Percentiles rank a stretch among this genome's conserved stretches.
Evolutionary conservation across 2,329 filamentous ascomycete genomes (phyloP).

Genomic region (Rugonectria rugulosa): DNA sequence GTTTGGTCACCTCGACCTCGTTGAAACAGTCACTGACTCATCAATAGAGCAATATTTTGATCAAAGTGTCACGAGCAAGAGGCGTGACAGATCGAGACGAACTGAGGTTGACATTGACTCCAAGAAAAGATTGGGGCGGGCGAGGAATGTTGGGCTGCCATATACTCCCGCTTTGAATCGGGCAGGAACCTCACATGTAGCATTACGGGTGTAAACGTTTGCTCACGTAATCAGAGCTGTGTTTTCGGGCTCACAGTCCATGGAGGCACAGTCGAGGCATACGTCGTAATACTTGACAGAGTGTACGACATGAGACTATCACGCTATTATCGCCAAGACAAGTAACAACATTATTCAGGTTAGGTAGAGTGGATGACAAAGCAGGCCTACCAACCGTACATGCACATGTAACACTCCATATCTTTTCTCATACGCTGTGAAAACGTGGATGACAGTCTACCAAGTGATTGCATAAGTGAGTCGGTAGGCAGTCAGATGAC

Average conservation of each 20-base stretch:
- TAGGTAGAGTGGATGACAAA: constrained; percentile 13
- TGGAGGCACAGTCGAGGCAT: not conserved
- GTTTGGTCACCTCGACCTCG: constrained; percentile 45
- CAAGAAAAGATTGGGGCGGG: constrained; percentile 86
- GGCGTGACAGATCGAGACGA: constrained; percentile 57
- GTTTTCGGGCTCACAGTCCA: not conserved
- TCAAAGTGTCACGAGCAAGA: constrained; percentile 67
- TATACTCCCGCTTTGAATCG: constrained; percentile 75
- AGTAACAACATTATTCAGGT: not conserved
- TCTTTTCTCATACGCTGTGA: too few species aligned
- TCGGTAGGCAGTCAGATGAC: too few species aligned
- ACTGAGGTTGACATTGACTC: constrained; percentile 75
- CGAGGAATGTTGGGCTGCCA: constrained; percentile 91
- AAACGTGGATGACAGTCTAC: too few species aligned
- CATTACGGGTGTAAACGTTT: too few species aligned
- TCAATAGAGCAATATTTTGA: constrained; percentile 70
- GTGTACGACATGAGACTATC: too few species aligned
- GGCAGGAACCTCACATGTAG: too few species aligned
- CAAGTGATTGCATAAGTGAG: too few species aligned
- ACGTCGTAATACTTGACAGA: too few species aligned
- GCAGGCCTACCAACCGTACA: not conserved
- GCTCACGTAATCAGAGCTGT: not conserved
- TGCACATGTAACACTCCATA: too few species aligned
- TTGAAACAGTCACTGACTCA: constrained; percentile 32
- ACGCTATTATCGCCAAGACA: constrained; percentile 3